phyloP scores from a whole-genome alignment of 1,139 yeast species.

The Nakaseomyces uthaithaninus region DNA sequence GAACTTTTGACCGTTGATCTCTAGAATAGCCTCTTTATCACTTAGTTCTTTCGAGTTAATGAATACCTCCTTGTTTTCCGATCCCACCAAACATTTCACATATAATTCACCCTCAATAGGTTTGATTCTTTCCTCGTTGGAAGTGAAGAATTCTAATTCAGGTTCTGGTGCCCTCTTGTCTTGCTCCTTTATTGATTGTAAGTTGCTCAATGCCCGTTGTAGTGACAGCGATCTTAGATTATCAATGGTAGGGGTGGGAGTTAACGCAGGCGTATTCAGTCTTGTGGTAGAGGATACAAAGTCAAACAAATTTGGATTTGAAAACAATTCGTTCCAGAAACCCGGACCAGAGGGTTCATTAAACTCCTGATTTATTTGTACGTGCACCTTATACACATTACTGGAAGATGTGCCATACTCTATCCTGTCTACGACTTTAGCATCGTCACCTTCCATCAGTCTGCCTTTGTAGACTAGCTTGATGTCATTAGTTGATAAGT shows the following conservation, averaged over 20 bases:
- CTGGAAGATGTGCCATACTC: constrained; percentile 9
- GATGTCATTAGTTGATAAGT: constrained; percentile 20
- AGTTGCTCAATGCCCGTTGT: not conserved
- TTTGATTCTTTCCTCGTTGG: constrained; percentile 9
- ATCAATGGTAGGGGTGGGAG: constrained; percentile 4
- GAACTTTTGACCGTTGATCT: constrained; percentile 8
- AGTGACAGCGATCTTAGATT: not conserved
- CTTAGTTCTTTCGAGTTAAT: constrained; percentile 16
- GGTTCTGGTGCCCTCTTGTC: constrained; percentile 12
- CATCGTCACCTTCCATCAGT: constrained; percentile 17
- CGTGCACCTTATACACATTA: constrained; percentile 20
- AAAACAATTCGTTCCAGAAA: constrained; percentile 27
- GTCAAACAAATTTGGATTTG: constrained; percentile 17
- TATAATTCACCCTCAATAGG: constrained; percentile 14
- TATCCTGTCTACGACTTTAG: constrained; percentile 19
- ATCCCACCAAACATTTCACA: constrained; percentile 19
- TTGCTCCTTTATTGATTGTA: not conserved
- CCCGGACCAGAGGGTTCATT: constrained; percentile 24
- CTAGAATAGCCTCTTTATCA: constrained; percentile 10
- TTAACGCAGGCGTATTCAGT: constrained; percentile 5
- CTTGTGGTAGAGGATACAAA: constrained; percentile 12
- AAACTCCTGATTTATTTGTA: constrained; percentile 23
- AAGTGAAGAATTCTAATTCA: constrained; percentile 7
- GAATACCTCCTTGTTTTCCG: constrained; percentile 14
- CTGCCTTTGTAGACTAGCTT: constrained; percentile 27